Percentiles rank a stretch among this genome's conserved stretches.
These are phyloP conservation scores for Pinus albicaulis DNA, from an alignment of 75 land plant genomes.

Conservation along the genomic window DNA sequence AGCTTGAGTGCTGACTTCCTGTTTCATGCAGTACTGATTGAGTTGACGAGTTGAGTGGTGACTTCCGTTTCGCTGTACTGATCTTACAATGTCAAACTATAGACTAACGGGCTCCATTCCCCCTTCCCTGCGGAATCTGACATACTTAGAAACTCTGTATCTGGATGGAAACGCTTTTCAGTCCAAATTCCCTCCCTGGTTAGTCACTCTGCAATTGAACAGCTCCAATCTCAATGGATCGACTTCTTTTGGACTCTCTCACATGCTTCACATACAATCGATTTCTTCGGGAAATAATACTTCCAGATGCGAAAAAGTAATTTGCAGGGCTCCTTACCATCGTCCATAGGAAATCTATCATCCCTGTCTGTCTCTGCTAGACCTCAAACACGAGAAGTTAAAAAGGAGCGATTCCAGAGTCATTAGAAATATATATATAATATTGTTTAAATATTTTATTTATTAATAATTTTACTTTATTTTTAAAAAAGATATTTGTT, in stretches of 20 bases:
- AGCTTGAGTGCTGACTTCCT: no score
- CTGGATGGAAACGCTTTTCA: conserved; percentile 9
- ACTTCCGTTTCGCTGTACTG: no score
- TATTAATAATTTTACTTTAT: no score
- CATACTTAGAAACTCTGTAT: conserved; percentile 12
- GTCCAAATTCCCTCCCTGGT: background rate
- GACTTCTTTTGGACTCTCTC: no score
- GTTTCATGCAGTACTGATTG: no score
- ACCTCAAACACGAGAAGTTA: background rate
- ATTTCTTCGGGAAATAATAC: no score
- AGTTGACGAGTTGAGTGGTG: no score
- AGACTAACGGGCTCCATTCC: conserved; percentile 15
- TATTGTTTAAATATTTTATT: no score
- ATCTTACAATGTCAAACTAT: background rate
- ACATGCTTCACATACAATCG: no score
- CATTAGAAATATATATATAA: no score
- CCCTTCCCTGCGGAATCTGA: conserved; percentile 3
- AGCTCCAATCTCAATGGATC: background rate
- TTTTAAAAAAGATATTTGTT: no score
- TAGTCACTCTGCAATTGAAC: background rate
- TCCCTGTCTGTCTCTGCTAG: background rate
- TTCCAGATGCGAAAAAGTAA: no score
- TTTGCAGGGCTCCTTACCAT: background rate
- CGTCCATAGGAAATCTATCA: conserved; percentile 1
- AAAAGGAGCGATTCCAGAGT: conserved; percentile 14